Evolutionary conservation across 2,329 filamentous ascomycete genomes (phyloP).

Genomic region (Cercospora sojina): DNA sequence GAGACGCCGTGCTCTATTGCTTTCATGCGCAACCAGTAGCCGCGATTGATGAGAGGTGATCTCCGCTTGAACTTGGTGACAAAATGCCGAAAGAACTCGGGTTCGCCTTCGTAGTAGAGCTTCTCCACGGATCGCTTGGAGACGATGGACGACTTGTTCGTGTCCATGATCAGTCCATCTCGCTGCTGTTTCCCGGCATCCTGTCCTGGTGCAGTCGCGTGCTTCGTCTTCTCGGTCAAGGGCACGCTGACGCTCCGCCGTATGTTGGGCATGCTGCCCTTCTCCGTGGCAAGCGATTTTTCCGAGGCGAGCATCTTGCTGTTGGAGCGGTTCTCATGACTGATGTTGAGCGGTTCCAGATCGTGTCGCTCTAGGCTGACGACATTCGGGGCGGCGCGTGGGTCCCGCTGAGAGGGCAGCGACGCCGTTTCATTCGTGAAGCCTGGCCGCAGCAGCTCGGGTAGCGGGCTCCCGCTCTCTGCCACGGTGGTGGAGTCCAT

Average conservation of each 20-base stretch:
- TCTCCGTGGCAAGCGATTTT: conserved; percentile 19
- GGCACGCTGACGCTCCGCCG: conserved; percentile 25
- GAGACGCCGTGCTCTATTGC: conserved; percentile 73
- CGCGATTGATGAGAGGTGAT: conserved; percentile 85
- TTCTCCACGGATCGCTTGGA: conserved; percentile 92
- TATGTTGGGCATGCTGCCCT: conserved; percentile 7
- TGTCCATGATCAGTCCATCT: conserved; percentile 50
- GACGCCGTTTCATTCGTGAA: neutral
- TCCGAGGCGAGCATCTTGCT: conserved; percentile 28
- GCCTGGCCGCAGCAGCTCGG: conserved; percentile 3
- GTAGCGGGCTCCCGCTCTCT: conserved; percentile 4
- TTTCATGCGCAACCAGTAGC: conserved; percentile 83
- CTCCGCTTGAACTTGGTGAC: conserved; percentile 79
- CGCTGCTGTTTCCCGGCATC: conserved; percentile 32
- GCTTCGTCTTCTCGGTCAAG: conserved; percentile 16
- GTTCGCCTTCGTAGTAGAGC: conserved; percentile 73
- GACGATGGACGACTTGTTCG: conserved; percentile 87
- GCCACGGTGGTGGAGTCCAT: conserved; percentile 3
- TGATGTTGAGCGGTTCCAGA: neutral
- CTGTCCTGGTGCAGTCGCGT: conserved; percentile 7
- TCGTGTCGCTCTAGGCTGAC: neutral
- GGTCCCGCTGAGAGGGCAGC: neutral
- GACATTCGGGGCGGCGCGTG: neutral
- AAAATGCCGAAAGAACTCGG: conserved; percentile 85
- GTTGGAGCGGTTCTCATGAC: conserved; percentile 23